These are phyloP conservation scores for Diutina catenulata DNA, from an alignment of 1,139 yeast species.

Conservation along the genomic window DNA sequence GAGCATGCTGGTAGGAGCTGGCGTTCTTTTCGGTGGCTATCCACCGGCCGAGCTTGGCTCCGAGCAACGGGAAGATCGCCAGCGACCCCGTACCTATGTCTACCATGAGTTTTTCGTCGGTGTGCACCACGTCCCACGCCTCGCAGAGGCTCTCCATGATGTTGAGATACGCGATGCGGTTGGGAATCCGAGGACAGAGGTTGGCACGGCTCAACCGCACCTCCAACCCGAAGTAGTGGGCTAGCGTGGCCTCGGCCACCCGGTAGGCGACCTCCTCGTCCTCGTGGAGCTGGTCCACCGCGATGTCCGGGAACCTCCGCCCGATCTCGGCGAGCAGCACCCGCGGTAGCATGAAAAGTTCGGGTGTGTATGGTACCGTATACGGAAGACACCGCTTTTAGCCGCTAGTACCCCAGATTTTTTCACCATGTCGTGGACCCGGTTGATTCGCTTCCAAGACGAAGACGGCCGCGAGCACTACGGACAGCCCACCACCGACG, in stretches of 20 bases:
- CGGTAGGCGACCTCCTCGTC: background rate
- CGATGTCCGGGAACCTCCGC: constrained; percentile 1
- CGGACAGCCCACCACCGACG: background rate
- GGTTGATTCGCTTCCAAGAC: constrained; percentile 4
- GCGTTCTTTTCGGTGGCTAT: background rate
- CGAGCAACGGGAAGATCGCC: background rate
- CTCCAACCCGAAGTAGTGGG: background rate
- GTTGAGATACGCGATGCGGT: background rate
- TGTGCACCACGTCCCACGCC: background rate
- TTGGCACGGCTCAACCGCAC: background rate
- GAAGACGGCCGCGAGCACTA: background rate
- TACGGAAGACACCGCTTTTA: too few species aligned
- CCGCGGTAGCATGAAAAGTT: too few species aligned
- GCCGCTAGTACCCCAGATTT: too few species aligned
- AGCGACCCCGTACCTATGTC: constrained; percentile 4
- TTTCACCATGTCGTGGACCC: constrained; percentile 1
- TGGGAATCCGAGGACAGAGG: background rate
- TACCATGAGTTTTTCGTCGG: background rate
- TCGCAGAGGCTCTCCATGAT: background rate
- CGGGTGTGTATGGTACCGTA: too few species aligned
- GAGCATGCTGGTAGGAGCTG: background rate
- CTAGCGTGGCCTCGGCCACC: constrained; percentile 1
- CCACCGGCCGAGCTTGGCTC: background rate
- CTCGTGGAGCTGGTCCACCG: background rate
- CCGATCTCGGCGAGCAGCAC: too few species aligned